Base-by-base conservation (phyloP, 768 basidiomycete genomes). In the Hydnomerulius pinastri region DNA sequence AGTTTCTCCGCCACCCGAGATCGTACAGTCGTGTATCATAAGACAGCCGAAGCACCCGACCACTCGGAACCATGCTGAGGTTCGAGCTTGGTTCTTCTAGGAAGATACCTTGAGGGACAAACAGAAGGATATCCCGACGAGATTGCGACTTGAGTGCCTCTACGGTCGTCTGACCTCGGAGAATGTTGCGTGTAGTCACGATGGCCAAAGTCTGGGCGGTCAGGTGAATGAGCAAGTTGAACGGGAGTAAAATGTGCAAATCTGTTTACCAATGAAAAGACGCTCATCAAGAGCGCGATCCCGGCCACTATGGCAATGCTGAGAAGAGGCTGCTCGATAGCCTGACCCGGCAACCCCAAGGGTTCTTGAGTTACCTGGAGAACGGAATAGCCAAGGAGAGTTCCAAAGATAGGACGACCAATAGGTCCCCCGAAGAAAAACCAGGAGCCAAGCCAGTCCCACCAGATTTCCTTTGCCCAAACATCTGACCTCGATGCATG, bases 381-480 rank as follows among this genome's bases (percentile, higher is more conserved):
- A 13, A 40, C 11, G 23, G 39, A 13, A 13, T 41, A 41, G 12
- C 39, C 39, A 8, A 41, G 24, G 11, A 41, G n/a, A 2, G 24
- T 27, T 15, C 39, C 39, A 41, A 41, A 25, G 39, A 41, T 24
- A 25, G 39, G 39, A 41, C 39, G 39, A 27, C 39, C 39, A 15
- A 41, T 21, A 23, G 39, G 39, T 15, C 39, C 39, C 6, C 23
- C 39, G 12, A 41, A 41, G 20, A 41, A 27, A 41, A 41, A 23
- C 39, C 39, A 41, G n/a, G 39, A 41, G 39, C 23, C 20, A n/a
- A n/a, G 24, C 39, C 39, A 24, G 39, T 41, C 39, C 39, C 39
- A 41, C 39, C 39, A 41, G 13, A 41, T 15, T 24, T 23, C 25
- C 13, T 41, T 41, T 23, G 13, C 39, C 39, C 39, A 41, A 41